A percentile compares a stretch with the other conserved stretches of the same genome.
phyloP scores from a whole-genome alignment of 305 asterid genomes.

The Salvia sclarea region DNA sequence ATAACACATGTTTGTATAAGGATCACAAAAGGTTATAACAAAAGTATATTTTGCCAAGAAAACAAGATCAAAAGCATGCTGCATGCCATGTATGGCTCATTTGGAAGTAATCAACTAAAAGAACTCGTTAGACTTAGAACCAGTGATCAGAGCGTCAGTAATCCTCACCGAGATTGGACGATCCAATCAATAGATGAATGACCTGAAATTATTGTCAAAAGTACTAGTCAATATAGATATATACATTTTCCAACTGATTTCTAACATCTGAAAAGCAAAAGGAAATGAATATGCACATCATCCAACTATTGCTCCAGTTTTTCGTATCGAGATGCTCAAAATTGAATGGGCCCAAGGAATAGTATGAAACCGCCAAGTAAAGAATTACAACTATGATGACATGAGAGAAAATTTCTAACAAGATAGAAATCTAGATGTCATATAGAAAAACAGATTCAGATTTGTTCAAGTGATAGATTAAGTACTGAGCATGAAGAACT shows the following conservation, averaged over 20 bases:
- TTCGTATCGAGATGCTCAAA: not conserved
- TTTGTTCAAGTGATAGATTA: not conserved
- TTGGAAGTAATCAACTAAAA: constrained; percentile 25
- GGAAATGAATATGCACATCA: not conserved
- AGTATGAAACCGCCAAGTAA: not conserved
- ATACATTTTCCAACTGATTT: constrained; percentile 17
- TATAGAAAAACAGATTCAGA: not conserved
- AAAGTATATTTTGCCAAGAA: constrained; percentile 1
- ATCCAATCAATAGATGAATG: constrained; percentile 90
- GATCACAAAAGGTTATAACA: not conserved
- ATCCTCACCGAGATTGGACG: constrained; percentile 82
- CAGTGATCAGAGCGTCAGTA: constrained; percentile 24
- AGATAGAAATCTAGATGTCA: not conserved
- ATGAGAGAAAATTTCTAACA: constrained; percentile 19
- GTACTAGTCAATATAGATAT: not conserved
- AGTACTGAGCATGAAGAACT: constrained; percentile 18
- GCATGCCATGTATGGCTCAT: not conserved
- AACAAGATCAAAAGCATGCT: constrained; percentile 20
- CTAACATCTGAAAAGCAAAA: constrained; percentile 24
- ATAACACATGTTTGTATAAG: not conserved
- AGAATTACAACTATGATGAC: not conserved
- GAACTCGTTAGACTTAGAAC: constrained; percentile 7
- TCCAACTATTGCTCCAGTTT: not conserved
- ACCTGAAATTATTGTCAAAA: constrained; percentile 60
- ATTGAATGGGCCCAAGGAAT: not conserved